phyloP scores from a whole-genome alignment of 1,284 basidiomycete genomes.

The Trametes sp. region DNA sequence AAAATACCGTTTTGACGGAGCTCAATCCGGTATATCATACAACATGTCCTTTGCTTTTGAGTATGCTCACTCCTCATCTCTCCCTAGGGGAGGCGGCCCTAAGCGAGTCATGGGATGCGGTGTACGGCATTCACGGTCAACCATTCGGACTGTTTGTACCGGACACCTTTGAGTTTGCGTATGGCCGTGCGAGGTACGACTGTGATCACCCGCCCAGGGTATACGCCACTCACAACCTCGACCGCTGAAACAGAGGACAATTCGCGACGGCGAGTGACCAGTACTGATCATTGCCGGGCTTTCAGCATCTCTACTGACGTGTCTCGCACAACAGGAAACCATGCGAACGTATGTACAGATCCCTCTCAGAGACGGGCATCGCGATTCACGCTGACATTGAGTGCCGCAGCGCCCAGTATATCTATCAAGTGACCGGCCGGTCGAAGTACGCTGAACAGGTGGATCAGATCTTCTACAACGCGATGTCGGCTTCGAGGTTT shows the following conservation, averaged over 20 bases:
- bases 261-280: not conserved
- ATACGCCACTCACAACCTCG: too few relatives aligned
- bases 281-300: too few relatives aligned
- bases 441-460: constrained; percentile 60
- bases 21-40: constrained; percentile 46
- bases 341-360: constrained; percentile 59
- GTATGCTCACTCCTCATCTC: not conserved
- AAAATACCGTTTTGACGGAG: not conserved
- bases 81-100: not conserved
- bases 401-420: constrained; percentile 54
- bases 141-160: too few relatives aligned
- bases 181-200: too few relatives aligned
- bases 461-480: constrained; percentile 17
- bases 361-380: too few relatives aligned
- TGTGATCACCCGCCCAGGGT: too few relatives aligned
- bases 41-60: not conserved
- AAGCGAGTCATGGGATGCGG: too few relatives aligned
- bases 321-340: constrained; percentile 49
- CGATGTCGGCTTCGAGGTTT: not conserved
- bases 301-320: not conserved
- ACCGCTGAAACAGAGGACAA: not conserved
- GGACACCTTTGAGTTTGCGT: too few relatives aligned
- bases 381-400: too few relatives aligned
- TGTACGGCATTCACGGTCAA: too few relatives aligned
- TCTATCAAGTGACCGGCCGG: constrained; percentile 63